Base-by-base conservation (phyloP, 2,329 filamentous ascomycete genomes). In the Alternaria burnsii region DNA sequence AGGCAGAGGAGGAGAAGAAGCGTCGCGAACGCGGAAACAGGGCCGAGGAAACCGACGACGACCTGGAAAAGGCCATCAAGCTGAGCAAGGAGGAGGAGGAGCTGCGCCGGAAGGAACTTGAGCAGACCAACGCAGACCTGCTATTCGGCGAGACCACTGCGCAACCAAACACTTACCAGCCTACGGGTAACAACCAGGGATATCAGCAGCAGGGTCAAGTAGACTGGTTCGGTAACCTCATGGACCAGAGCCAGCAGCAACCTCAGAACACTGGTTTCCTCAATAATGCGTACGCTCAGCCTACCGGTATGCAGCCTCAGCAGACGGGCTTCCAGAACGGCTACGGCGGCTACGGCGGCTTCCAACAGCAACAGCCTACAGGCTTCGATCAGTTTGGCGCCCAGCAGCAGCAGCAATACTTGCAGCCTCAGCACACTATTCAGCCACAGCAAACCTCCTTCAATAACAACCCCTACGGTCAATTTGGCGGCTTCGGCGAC, bases 201-300 rank as follows among this genome's bases (percentile, higher is more conserved):
- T 99, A 99, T 75, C 94, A 98, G 82, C 95, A 99, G 81, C 94
- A 97, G 76, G 91, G 91, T 58, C 92, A 93, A 12, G 95, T 99
- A 18, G 95, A 99, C 80, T 98, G 96, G 88, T 95, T 96, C 71
- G 95, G 94, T 60, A 99, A 99, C 78, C 93, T 94, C 12, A 90
- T 98, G 72, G 92, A 94, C 59, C 89, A 88, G 72, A 88, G 82
- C 42, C 79, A 78, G 70, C 77, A 82, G 51, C 81, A 83, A 66
- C 82, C 90, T 68, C 89, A 94, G 77, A 86, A 83, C 55, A 91
- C 88, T 14, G 88, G 88, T 6, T 90, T 85, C 71, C 79, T 90
- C 65, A 89, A 89, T 79, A 89, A 87, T 69, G 86, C 88, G 62
- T 90, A 90, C 73, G 85, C 87, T 44, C 93, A 97, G 77, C 90